Percentiles rank a stretch among this genome's conserved stretches.
Conservation (phyloP, 805 yeast genomes). For the Cyberlindnera xishuangbannaensis region DNA sequence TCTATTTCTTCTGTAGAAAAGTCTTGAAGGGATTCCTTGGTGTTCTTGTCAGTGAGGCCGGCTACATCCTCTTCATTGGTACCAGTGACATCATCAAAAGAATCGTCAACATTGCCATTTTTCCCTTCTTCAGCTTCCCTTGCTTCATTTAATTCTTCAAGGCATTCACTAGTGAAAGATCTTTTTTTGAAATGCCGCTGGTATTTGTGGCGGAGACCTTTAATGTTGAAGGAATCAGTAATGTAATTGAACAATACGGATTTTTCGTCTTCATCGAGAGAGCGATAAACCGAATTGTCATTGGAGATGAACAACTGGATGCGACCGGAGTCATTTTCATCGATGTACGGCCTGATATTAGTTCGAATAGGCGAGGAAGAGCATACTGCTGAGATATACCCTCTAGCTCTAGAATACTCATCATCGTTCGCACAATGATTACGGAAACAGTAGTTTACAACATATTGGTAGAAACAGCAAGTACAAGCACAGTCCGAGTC, state of each 20-base stretch:
- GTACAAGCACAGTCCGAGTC: slow-evolving; percentile 23
- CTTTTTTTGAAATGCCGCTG: background rate
- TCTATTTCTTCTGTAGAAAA: background rate
- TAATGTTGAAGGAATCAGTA: slow-evolving; percentile 10
- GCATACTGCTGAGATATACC: slow-evolving; percentile 12
- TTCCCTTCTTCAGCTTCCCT: background rate
- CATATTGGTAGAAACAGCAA: slow-evolving; percentile 22
- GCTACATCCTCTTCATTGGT: no score
- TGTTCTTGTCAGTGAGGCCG: no score
- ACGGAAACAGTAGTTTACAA: slow-evolving; percentile 22
- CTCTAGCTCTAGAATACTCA: slow-evolving; percentile 12
- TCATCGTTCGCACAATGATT: slow-evolving; percentile 16
- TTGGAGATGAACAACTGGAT: slow-evolving; percentile 14
- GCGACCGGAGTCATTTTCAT: background rate
- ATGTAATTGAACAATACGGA: slow-evolving; percentile 11
- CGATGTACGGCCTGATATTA: slow-evolving; percentile 12
- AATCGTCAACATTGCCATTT: no score
- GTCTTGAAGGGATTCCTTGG: background rate
- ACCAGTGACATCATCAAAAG: no score
- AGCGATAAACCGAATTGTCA: slow-evolving; percentile 16
- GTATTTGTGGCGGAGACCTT: background rate
- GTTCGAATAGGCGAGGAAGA: slow-evolving; percentile 12
- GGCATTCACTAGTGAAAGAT: background rate
- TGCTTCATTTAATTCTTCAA: slow-evolving; percentile 1
- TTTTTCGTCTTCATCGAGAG: slow-evolving; percentile 16